Evolutionary conservation across 2,329 filamentous ascomycete species (phyloP), one percentile per base, ranked within the genome.

Genomic region (Phialophora tarda): DNA sequence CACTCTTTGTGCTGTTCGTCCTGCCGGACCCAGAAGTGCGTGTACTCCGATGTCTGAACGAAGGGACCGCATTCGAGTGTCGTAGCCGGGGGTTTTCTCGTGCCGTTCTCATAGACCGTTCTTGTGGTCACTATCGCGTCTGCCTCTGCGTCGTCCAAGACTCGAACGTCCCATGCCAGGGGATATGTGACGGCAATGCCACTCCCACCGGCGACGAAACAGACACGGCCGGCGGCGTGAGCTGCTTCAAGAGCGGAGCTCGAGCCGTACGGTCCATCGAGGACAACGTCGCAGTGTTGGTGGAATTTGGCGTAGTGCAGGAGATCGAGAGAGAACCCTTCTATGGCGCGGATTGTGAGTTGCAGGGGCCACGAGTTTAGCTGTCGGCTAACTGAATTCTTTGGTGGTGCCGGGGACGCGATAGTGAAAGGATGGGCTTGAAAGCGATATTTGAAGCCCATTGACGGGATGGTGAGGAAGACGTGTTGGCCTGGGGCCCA

Each of bases 371-470:
- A 86, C 0, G 83, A 82, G 38, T 51, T 48, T 30, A 4, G 51
- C 12, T 23, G 38, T 44, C 17, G 17, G 38, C 12, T 51, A 21
- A 32, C 48, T 54, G 21, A 5, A 14, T 58, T 28, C 34, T 12
- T 6, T 24, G 67, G 65, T 41, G 71, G 71, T 53, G 69, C 70
- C 21, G 71, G 70, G 2, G 87, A 89, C 17, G 87, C 84, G 62
- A 90, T 88, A 8, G 87, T 89, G 75, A 90, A 90, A 0, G 88
- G 88, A 72, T 90, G 88, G 0, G 87, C 82, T 75, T 90, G 88
- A 1, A 88, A 73, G 2, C 77, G 73, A 71, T 88, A 83, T 62
- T 79, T 82, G 2, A 77, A 75, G 1, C 83, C 83, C 5, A 90
- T 79, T 0, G 77, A 78, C 0, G 87, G 87, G 0, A 89, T 77